A percentile compares a stretch with the other conserved stretches of the same genome.
phyloP scores from a whole-genome alignment of 208 protist genomes.

The Crithidia bombi region DNA sequence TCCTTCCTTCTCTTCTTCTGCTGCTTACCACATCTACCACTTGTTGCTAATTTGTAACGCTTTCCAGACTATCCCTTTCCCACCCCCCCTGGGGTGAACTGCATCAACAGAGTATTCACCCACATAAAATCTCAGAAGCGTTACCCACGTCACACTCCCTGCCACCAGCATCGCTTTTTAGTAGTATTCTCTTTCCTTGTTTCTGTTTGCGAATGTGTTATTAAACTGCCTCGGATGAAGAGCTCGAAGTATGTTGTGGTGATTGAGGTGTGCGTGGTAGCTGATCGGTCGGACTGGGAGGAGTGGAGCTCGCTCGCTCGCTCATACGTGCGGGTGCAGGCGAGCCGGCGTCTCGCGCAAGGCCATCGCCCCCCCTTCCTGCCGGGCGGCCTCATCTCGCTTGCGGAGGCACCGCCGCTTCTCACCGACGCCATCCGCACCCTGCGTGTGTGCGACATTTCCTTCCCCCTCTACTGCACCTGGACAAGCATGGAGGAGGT shows the following conservation, averaged over 20 bases:
- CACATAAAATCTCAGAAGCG: too few species aligned
- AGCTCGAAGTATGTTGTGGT: conserved; percentile 25
- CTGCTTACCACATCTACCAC: too few species aligned
- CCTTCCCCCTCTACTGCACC: conserved; percentile 23
- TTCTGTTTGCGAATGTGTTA: not conserved
- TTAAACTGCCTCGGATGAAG: too few species aligned
- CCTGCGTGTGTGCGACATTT: conserved; percentile 67
- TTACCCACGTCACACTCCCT: too few species aligned
- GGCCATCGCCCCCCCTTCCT: conserved; percentile 25
- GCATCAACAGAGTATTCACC: too few species aligned
- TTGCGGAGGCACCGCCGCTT: conserved; percentile 28
- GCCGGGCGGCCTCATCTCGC: conserved; percentile 39
- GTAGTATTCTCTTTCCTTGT: not conserved
- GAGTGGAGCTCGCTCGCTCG: conserved; percentile 34
- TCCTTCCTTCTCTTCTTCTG: too few species aligned
- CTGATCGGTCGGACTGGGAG: conserved; percentile 35
- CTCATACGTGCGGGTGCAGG: conserved; percentile 36
- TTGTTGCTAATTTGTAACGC: too few species aligned
- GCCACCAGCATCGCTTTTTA: too few species aligned
- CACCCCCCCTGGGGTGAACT: too few species aligned
- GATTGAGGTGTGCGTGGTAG: conserved; percentile 57
- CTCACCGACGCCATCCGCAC: conserved; percentile 34
- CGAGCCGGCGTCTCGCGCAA: conserved; percentile 11
- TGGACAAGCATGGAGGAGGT: conserved; percentile 28
- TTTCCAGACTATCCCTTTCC: too few species aligned